Evolutionary conservation across 441 rosid species (phyloP).

Genomic region (Euphorbia celastroides): DNA sequence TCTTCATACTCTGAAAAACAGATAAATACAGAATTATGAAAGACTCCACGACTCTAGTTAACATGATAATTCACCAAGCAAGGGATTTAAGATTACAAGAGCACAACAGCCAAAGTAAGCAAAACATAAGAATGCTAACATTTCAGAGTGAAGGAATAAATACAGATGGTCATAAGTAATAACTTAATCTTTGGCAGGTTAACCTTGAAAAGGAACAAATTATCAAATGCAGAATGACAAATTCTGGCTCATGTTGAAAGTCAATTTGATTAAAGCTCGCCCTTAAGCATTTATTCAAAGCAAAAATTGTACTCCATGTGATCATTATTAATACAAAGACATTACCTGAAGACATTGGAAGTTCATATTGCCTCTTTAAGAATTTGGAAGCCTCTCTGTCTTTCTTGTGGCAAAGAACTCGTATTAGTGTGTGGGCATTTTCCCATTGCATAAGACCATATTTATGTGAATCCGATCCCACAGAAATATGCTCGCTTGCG

Average conservation of each 20-base stretch:
- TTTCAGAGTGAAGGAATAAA: too few relatives aligned
- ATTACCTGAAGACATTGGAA: slow-evolving; percentile 96
- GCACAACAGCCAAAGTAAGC: not conserved
- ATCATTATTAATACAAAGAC: slow-evolving; percentile 10
- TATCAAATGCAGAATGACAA: too few relatives aligned
- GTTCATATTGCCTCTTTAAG: slow-evolving; percentile 75
- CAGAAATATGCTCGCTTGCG: slow-evolving; percentile 74
- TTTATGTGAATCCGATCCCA: slow-evolving; percentile 53
- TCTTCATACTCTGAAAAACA: slow-evolving; percentile 78
- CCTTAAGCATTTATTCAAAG: too few relatives aligned
- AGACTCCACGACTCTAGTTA: too few relatives aligned
- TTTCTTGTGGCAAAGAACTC: slow-evolving; percentile 96
- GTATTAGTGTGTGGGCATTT: slow-evolving; percentile 73
- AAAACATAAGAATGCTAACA: too few relatives aligned
- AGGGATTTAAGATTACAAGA: not conserved
- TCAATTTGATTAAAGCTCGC: too few relatives aligned
- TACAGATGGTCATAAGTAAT: too few relatives aligned
- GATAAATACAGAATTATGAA: not conserved
- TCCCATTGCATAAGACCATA: slow-evolving; percentile 38
- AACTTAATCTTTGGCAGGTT: too few relatives aligned
- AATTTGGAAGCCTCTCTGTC: slow-evolving; percentile 87
- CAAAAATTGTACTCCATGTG: not conserved
- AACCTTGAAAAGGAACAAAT: too few relatives aligned
- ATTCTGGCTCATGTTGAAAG: too few relatives aligned
- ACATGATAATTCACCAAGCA: not conserved